phyloP scores from a whole-genome alignment of 768 basidiomycete species.

The Phanerochaete sordida region DNA sequence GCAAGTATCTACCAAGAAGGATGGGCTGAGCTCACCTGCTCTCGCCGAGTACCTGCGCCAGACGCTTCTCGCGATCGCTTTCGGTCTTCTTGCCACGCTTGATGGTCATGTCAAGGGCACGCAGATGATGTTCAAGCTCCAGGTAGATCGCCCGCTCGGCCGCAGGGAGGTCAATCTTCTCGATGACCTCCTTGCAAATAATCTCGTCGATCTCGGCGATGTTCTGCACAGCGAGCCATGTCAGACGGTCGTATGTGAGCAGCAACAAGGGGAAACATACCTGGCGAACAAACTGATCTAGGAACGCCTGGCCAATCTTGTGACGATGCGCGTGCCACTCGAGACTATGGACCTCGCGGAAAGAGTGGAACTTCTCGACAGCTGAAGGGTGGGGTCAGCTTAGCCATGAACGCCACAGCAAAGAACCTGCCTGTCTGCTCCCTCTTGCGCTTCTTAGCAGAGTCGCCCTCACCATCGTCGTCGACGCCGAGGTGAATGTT shows the following conservation, averaged over 20 bases:
- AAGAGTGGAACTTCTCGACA: slow-evolving; percentile 93
- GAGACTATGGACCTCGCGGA: slow-evolving; percentile 87
- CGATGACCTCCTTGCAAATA: slow-evolving; percentile 62
- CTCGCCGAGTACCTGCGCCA: slow-evolving; percentile 83
- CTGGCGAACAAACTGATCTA: slow-evolving; percentile 82
- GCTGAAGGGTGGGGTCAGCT: slow-evolving; percentile 40
- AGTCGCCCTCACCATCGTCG: slow-evolving; percentile 78
- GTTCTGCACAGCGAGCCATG: slow-evolving; percentile 49
- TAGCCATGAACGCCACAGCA: background rate
- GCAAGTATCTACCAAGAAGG: background rate
- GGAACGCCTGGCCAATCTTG: slow-evolving; percentile 74
- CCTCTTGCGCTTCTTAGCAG: slow-evolving; percentile 72
- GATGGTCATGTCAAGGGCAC: slow-evolving; percentile 82
- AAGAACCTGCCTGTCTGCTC: slow-evolving; percentile 72
- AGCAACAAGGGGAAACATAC: slow-evolving; percentile 33
- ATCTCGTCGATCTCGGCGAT: slow-evolving; percentile 97
- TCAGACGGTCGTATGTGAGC: background rate
- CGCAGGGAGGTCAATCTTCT: slow-evolving; percentile 74
- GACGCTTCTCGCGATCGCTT: slow-evolving; percentile 85
- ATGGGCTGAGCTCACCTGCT: slow-evolving; percentile 54
- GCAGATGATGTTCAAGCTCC: slow-evolving; percentile 90
- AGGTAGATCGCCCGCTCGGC: slow-evolving; percentile 94
- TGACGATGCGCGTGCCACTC: slow-evolving; percentile 93
- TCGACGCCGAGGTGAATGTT: slow-evolving; percentile 90
- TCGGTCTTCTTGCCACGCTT: slow-evolving; percentile 62